Base-by-base conservation (phyloP, 371 early-diverging fungal genomes). In the Mortierella sp. region DNA sequence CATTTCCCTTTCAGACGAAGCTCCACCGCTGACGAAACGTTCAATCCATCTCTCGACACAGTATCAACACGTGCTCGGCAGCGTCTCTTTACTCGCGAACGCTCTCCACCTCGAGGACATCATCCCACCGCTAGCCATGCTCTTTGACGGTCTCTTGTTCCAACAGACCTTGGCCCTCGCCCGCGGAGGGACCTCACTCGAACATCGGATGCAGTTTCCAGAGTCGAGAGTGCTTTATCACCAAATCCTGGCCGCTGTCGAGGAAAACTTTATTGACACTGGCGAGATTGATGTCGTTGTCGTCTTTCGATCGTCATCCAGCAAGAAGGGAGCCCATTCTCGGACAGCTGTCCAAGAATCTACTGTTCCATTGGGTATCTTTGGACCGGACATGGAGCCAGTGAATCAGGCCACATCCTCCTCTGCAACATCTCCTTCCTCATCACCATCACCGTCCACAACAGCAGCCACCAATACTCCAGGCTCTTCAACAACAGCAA, bases 241-340 rank as follows among this genome's bases (percentile, higher is more conserved):
- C 23, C 44, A 41, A 41, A 54, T 64, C 26, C 49, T 76, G 37
- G 65, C 70, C 1, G 76, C 76, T 2, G 57, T 76, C 0, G 76
- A 76, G 32, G 76, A 76, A 24, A 70, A 64, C 1, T 76, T 76
- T 32, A 49, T 76, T 19, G 76, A 76, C 23, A 51, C 70, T 2
- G 76, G 76, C 2, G 76, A 76, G 52, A 76, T 76, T 69, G 76
- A 76, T 46, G 76, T 76, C 0, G 76, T 57, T 4, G 76, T 76
- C 3, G 64, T 76, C 15, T 76, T 76, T 44, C 56, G 76, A 3
- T 46, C 64, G 3, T 37, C 64, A 4, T 28, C 43, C 11, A 27
- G 32, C 23, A 49, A 23, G 42, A 60, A 48, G 57, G 41, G 14
- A 19, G 15, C 46, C n/a, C 39, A 49, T 21, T n/a, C 37, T 14